phyloP scores from a whole-genome alignment of 169 alveolate species.

The Condylostoma magnum region DNA sequence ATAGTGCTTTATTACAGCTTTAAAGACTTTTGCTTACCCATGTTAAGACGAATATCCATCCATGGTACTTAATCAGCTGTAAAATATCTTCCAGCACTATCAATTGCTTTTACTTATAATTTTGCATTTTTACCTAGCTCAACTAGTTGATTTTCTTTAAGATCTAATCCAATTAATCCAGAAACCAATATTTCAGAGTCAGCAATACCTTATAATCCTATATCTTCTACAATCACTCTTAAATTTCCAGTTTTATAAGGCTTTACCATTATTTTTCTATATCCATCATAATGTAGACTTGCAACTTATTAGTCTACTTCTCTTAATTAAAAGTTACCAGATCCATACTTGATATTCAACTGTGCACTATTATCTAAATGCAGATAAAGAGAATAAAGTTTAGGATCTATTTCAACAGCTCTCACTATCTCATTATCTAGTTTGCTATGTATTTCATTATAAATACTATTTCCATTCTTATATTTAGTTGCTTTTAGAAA shows the following conservation, averaged over 20 bases:
- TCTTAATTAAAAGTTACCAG: conserved; percentile 37
- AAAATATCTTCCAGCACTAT: conserved; percentile 34
- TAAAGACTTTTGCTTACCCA: conserved; percentile 4
- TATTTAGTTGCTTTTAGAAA: neutral
- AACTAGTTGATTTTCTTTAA: conserved; percentile 47
- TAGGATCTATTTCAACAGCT: conserved; percentile 35
- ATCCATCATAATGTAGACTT: conserved; percentile 20
- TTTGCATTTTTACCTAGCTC: conserved; percentile 34
- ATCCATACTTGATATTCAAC: conserved; percentile 37
- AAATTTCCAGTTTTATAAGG: conserved; percentile 49
- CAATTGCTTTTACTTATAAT: conserved; percentile 35
- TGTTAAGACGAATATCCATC: conserved; percentile 44
- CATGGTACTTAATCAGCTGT: conserved; percentile 24
- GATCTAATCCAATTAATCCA: conserved; percentile 31
- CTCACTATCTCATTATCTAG: conserved; percentile 28
- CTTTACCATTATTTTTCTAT: conserved; percentile 31
- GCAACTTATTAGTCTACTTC: conserved; percentile 25
- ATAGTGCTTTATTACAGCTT: too few species aligned
- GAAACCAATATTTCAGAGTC: conserved; percentile 44
- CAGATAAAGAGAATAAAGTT: conserved; percentile 33
- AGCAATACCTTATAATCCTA: conserved; percentile 47
- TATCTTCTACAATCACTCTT: conserved; percentile 40
- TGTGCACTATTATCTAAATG: conserved; percentile 24
- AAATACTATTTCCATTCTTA: conserved; percentile 1
- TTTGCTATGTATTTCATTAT: neutral